Evolutionary conservation across 73 alveolate species (phyloP), one percentile per base, ranked within the genome.

Genomic region (Paramecium octaurelia): DNA sequence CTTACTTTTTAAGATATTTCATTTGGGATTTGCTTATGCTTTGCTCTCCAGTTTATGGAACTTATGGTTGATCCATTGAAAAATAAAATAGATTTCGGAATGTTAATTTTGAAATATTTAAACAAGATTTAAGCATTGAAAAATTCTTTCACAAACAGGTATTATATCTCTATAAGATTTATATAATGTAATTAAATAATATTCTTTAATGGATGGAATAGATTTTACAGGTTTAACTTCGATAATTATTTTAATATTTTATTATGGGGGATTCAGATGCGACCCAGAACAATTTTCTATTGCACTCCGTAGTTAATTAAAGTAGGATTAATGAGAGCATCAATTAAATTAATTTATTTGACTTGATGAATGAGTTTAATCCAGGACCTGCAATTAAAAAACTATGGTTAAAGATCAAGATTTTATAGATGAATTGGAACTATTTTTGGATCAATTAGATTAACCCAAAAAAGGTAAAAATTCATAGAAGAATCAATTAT

Each of bases 71-170:
- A 59, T 59, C 77, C 77, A 59, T 40, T 40, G 34, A 36, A 36
- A 38, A 40, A 36, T 43, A 76, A 76, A 76, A 36, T 9, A 43
- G 36, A 20, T 35, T 21, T 76, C 46, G 14, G 34, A 70, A 38
- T 76, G 38, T 76, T 76, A 76, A 76, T 24, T 43, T 76, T 76
- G 48, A 76, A 24, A 76, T 40, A 24, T 76, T 76, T 76, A 76
- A 76, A 76, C 89, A 76, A 40, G 71, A 76, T 76, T 76, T 76
- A 20, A 76, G 89, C 89, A 76, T 76, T 40, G 36, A 20, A 59
- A 24, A 8, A 59, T 59, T 59, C 77, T 59, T 59, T 59, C 40
- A 3, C 21, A 46, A 46, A 46, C 12, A 44, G 6, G 18, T 44
- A 46, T n/a, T n/a, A n/a, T n/a, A n/a, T n/a, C n/a, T n/a, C n/a